phyloP scores from a whole-genome alignment of 225 moss, liverwort and hornwort species.

The Pleurozium schreberi region DNA sequence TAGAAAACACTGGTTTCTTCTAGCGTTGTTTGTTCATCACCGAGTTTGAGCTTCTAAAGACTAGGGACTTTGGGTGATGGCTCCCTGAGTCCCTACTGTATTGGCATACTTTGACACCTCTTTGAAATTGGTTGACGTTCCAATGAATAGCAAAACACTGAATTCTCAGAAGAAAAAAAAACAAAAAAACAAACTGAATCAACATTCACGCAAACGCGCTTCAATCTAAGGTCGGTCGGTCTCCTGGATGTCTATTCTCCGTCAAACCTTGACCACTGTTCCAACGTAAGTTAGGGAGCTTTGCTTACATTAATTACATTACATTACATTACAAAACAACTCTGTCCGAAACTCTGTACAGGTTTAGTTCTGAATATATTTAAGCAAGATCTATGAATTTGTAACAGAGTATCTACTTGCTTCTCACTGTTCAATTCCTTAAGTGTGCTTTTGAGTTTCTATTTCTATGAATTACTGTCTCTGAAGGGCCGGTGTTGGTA shows the following conservation, averaged over 20 bases:
- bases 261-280: not conserved
- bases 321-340: too few relatives aligned
- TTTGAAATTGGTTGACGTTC: not conserved
- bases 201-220: not conserved
- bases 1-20: too few relatives aligned
- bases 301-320: too few relatives aligned
- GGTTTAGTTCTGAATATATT: not conserved
- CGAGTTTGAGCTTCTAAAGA: not conserved
- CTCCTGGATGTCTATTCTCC: not conserved
- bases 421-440: not conserved
- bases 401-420: not conserved
- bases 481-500: not conserved
- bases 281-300: not conserved
- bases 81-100: not conserved
- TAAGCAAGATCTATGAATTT: not conserved
- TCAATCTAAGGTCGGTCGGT: too few relatives aligned
- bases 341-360: not conserved
- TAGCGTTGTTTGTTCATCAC: too few relatives aligned
- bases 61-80: not conserved
- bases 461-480: not conserved
- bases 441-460: not conserved
- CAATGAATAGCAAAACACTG: not conserved
- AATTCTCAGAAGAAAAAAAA: too few relatives aligned
- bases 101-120: not conserved
- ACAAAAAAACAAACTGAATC: too few relatives aligned